A percentile compares a stretch with the other conserved stretches of the same genome.
Evolutionary conservation across 2,329 filamentous ascomycete species (phyloP).

Genomic region (Rachicladosporium sp.): DNA sequence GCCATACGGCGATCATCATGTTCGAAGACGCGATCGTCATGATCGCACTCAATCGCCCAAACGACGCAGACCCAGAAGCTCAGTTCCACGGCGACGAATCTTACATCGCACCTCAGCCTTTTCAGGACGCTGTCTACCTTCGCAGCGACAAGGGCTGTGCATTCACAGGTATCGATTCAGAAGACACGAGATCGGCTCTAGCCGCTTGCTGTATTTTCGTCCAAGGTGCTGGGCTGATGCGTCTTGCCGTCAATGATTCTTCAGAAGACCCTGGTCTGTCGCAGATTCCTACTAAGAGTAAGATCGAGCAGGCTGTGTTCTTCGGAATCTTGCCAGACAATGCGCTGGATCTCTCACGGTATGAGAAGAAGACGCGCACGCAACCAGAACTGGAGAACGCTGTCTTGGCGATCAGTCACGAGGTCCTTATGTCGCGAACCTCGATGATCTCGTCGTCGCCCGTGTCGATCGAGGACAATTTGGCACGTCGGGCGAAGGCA

Average conservation of each 20-base stretch:
- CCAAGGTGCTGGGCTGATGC: constrained; percentile 45
- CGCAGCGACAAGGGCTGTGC: constrained; percentile 39
- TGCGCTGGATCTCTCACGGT: constrained; percentile 71
- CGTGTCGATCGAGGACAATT: constrained; percentile 68
- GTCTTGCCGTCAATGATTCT: constrained; percentile 42
- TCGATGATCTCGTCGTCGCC: constrained; percentile 57
- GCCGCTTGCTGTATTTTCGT: constrained; percentile 40
- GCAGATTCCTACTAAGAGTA: constrained; percentile 67
- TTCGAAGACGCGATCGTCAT: constrained; percentile 70
- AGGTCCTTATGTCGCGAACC: constrained; percentile 68
- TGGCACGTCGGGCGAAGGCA: constrained; percentile 59
- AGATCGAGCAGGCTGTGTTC: constrained; percentile 89
- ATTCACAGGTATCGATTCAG: constrained; percentile 38
- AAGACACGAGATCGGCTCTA: constrained; percentile 27
- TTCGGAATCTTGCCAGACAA: constrained; percentile 69
- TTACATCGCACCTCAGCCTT: constrained; percentile 51
- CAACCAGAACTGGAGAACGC: constrained; percentile 61
- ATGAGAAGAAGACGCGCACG: constrained; percentile 50
- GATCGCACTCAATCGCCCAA: constrained; percentile 55
- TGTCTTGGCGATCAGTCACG: constrained; percentile 63
- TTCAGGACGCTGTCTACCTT: constrained; percentile 80
- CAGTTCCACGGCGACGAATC: constrained; percentile 57
- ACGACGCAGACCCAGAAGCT: constrained; percentile 51
- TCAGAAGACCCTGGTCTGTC: constrained; percentile 44
- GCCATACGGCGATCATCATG: constrained; percentile 67